Percentiles rank a stretch among this genome's conserved stretches.
These are phyloP conservation scores for Phytophthora foliorum DNA, from an alignment of 352 stramenopile species.

Conservation along the genomic window DNA sequence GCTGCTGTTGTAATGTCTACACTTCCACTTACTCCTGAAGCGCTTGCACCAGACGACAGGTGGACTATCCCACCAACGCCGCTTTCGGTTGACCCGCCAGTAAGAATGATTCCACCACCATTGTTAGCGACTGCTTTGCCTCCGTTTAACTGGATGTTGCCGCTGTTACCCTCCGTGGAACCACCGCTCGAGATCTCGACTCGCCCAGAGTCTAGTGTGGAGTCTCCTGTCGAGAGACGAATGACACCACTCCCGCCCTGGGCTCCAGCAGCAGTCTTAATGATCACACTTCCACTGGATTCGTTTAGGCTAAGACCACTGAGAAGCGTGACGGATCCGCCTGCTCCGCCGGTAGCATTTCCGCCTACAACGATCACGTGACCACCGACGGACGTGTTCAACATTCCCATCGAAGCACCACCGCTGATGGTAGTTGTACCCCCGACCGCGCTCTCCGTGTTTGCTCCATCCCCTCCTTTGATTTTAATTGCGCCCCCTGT, in stretches of 20 bases:
- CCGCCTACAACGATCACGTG: slow-evolving; percentile 51
- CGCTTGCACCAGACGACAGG: slow-evolving; percentile 47
- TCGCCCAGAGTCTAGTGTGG: slow-evolving; percentile 41
- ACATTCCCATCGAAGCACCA: slow-evolving; percentile 47
- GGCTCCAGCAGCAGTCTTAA: slow-evolving; percentile 36
- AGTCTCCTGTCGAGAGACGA: slow-evolving; percentile 47
- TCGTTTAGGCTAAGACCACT: slow-evolving; percentile 53
- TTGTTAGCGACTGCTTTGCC: slow-evolving; percentile 44
- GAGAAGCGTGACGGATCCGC: slow-evolving; percentile 52
- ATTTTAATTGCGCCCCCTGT: slow-evolving; percentile 40
- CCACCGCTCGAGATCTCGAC: slow-evolving; percentile 62
- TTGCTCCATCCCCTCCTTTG: slow-evolving; percentile 29
- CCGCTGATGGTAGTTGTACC: slow-evolving; percentile 54
- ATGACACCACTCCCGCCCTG: slow-evolving; percentile 41
- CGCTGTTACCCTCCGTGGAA: slow-evolving; percentile 54
- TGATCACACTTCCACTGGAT: slow-evolving; percentile 47
- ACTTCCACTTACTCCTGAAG: slow-evolving; percentile 39
- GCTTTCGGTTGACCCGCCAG: slow-evolving; percentile 51
- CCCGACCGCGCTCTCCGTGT: slow-evolving; percentile 50
- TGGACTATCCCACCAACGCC: slow-evolving; percentile 50
- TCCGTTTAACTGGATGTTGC: slow-evolving; percentile 58
- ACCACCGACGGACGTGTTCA: slow-evolving; percentile 50
- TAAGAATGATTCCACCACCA: slow-evolving; percentile 59
- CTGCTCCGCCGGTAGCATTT: slow-evolving; percentile 49
- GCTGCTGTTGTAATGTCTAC: slow-evolving; percentile 34